Conservation (phyloP, 164 flowering plant species). For the Nelumbo lutea region DNA sequence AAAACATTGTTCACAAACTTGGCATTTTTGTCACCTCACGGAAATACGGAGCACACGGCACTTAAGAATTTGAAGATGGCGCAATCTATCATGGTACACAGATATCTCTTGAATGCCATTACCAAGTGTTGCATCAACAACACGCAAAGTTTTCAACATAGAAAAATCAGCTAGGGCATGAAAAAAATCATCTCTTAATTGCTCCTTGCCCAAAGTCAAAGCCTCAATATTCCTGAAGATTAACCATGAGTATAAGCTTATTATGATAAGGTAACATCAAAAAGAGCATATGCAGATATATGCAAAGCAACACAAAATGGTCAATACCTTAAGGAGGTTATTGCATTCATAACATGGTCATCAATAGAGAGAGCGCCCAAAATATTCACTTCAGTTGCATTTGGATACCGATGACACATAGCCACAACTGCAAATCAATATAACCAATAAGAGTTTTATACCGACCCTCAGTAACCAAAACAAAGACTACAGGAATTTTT, state of each 20-base stretch:
- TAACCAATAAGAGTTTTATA: neutral
- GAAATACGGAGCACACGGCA: slow-evolving; percentile 82
- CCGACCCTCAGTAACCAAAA: neutral
- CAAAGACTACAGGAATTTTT: too few relatives aligned
- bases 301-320: slow-evolving; percentile 1
- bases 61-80: slow-evolving; percentile 62
- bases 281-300: neutral
- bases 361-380: slow-evolving; percentile 55
- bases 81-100: slow-evolving; percentile 65
- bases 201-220: slow-evolving; percentile 72
- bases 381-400: slow-evolving; percentile 74
- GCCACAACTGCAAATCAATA: slow-evolving; percentile 61
- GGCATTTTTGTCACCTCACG: slow-evolving; percentile 45
- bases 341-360: slow-evolving; percentile 56
- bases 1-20: neutral
- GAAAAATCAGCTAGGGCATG: slow-evolving; percentile 61
- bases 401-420: slow-evolving; percentile 82
- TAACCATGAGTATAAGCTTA: slow-evolving; percentile 14
- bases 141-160: slow-evolving; percentile 51
- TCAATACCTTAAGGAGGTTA: slow-evolving; percentile 56
- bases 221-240: slow-evolving; percentile 63
- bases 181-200: slow-evolving; percentile 65
- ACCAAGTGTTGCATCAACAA: slow-evolving; percentile 71
- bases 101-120: slow-evolving; percentile 80
- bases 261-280: neutral